Evolutionary conservation across 768 basidiomycete genomes (phyloP).

Genomic region (Auriscalpium microsporum): DNA sequence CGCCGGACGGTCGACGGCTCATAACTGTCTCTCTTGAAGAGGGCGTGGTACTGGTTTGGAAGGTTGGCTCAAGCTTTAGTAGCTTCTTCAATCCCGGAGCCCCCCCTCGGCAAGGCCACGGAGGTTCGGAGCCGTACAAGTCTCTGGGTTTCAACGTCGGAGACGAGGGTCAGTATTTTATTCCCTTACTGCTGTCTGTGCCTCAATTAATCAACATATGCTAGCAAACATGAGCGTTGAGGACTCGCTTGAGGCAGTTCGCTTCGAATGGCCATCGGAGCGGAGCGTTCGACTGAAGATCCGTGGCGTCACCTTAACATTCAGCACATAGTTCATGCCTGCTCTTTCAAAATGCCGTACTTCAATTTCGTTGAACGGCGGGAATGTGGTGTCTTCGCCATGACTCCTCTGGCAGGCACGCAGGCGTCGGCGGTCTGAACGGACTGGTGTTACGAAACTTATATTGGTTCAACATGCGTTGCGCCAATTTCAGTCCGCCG

Average conservation of each 20-base stretch:
- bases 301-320: slow-evolving; percentile 74
- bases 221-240: slow-evolving; percentile 49
- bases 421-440: too few species aligned
- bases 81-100: slow-evolving; percentile 89
- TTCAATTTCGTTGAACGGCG: too few species aligned
- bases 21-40: slow-evolving; percentile 86
- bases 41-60: slow-evolving; percentile 84
- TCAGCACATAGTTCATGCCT: slow-evolving; percentile 51
- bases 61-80: slow-evolving; percentile 82
- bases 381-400: too few species aligned
- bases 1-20: slow-evolving; percentile 85
- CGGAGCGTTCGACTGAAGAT: slow-evolving; percentile 80
- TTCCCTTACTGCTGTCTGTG: neutral
- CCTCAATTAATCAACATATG: neutral
- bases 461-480: too few species aligned
- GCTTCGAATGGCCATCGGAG: slow-evolving; percentile 79
- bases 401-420: too few species aligned
- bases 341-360: too few species aligned
- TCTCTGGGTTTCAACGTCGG: slow-evolving; percentile 80
- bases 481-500: too few species aligned
- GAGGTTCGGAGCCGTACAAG: slow-evolving; percentile 82
- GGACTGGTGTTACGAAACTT: too few species aligned
- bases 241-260: slow-evolving; percentile 61
- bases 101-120: slow-evolving; percentile 82
- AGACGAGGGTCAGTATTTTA: slow-evolving; percentile 53